Conservation (phyloP, 345 rosid genomes). For the Eucalyptus erythrocorys region DNA sequence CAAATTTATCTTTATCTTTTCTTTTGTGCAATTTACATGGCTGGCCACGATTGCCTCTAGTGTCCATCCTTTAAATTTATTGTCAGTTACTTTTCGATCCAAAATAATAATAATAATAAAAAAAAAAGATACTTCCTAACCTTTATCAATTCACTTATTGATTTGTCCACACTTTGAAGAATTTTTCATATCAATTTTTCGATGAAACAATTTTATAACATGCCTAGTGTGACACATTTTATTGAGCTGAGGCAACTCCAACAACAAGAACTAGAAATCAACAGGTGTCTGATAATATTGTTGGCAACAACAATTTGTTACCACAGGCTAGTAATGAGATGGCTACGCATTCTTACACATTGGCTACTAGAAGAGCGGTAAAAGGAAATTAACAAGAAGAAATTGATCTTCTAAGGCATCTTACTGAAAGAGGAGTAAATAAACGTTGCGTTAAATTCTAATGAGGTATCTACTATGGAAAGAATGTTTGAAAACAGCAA, state of each 20-base stretch:
- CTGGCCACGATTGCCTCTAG: rapidly evolving
- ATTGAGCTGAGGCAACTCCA: neutral
- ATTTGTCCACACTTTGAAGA: neutral
- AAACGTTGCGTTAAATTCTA: neutral
- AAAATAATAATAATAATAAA: neutral
- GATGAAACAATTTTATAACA: neutral
- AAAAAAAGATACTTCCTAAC: neutral
- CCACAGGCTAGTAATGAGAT: neutral
- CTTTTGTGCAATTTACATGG: neutral
- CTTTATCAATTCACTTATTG: neutral
- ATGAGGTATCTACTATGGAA: rapidly evolving
- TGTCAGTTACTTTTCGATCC: neutral
- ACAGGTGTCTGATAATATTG: neutral
- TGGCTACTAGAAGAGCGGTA: neutral
- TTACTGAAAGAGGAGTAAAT: neutral
- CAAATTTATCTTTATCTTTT: neutral
- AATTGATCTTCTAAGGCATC: neutral
- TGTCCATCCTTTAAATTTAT: neutral
- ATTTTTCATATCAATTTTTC: neutral
- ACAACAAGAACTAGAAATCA: neutral
- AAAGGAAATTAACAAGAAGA: neutral
- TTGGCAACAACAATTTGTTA: neutral
- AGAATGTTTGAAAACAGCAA: neutral
- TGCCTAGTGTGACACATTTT: neutral
- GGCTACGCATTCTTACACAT: neutral